These are phyloP conservation scores for Hibiscus mutabilis DNA, from an alignment of 345 rosid genomes.

Conservation along the genomic window DNA sequence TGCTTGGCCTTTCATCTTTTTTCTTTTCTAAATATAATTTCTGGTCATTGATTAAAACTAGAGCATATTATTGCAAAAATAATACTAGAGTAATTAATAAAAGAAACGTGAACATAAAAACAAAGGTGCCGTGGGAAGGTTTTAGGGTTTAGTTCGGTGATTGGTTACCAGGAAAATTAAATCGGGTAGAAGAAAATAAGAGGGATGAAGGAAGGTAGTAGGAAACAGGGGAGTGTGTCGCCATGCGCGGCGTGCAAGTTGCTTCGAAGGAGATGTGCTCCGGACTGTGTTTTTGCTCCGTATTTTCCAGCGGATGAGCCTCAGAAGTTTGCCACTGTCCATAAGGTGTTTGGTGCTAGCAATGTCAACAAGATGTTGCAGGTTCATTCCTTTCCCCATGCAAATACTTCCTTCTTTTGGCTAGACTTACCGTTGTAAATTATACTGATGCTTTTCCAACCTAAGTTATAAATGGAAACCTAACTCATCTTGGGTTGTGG, in stretches of 20 bases:
- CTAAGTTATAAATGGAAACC: background rate
- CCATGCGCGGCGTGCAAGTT: slow-evolving; percentile 97
- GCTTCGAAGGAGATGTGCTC: slow-evolving; percentile 73
- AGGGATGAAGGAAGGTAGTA: slow-evolving; percentile 42
- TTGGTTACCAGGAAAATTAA: background rate
- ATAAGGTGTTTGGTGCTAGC: slow-evolving; percentile 90
- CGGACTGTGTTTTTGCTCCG: slow-evolving; percentile 77
- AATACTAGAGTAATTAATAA: background rate
- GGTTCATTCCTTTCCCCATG: slow-evolving; percentile 30
- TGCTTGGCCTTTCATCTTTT: background rate
- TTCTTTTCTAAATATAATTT: too few species aligned
- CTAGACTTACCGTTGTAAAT: background rate
- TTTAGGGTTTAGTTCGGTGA: background rate
- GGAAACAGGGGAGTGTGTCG: slow-evolving; percentile 47
- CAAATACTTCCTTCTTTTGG: background rate
- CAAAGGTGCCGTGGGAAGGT: background rate
- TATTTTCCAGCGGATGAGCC: slow-evolving; percentile 86
- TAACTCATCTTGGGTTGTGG: background rate
- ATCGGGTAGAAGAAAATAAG: background rate
- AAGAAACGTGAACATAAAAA: background rate
- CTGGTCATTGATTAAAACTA: slow-evolving; percentile 1
- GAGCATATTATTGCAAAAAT: background rate
- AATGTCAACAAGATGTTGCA: slow-evolving; percentile 89
- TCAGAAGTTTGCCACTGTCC: slow-evolving; percentile 78
- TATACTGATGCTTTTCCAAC: background rate